A percentile compares a stretch with the other conserved stretches of the same genome.
Conservation (phyloP, 1,284 basidiomycete species). For the Cronartium ribicola region DNA sequence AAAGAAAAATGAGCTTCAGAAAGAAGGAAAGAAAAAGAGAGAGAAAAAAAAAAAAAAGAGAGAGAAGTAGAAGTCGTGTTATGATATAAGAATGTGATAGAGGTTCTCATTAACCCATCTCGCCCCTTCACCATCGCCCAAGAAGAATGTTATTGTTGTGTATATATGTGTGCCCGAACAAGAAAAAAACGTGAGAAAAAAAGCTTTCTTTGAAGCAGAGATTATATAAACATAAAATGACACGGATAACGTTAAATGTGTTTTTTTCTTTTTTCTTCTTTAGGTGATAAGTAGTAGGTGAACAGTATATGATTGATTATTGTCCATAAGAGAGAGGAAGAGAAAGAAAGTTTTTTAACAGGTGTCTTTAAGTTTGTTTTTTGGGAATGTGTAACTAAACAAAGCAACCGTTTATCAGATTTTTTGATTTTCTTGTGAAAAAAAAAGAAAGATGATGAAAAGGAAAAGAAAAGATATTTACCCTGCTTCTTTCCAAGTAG, state of each 20-base stretch:
- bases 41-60: neutral
- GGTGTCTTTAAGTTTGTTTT: conserved; percentile 34
- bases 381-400: conserved; percentile 23
- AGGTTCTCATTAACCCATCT: too few species aligned
- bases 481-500: conserved; percentile 47
- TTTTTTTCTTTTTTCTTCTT: too few species aligned
- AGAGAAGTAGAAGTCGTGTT: neutral
- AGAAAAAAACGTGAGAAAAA: neutral
- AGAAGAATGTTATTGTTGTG: too few species aligned
- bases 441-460: neutral
- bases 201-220: neutral
- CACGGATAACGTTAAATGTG: neutral
- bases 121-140: neutral
- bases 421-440: too few species aligned
- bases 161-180: neutral
- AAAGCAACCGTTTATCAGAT: neutral
- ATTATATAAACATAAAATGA: neutral
- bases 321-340: neutral
- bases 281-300: neutral
- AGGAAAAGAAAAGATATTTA: neutral
- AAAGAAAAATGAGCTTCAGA: neutral
- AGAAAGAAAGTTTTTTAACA: conserved; percentile 9
- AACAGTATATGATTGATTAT: neutral
- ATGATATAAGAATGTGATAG: too few species aligned
- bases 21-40: neutral